Conservation (phyloP, 2,329 filamentous ascomycete species). For the Verticillium dahliae region DNA sequence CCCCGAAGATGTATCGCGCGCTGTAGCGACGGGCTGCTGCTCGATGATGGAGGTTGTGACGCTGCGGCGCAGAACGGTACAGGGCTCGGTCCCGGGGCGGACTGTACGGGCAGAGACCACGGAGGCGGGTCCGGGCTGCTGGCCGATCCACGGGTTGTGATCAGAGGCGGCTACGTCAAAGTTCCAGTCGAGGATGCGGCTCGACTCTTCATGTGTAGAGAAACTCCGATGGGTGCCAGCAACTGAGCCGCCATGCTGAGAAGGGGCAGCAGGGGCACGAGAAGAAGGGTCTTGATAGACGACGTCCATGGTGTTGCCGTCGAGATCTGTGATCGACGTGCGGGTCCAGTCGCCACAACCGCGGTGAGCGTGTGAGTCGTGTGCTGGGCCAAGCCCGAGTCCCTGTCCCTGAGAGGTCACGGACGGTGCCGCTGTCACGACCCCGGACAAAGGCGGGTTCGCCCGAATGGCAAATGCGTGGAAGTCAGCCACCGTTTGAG, state of each 20-base stretch:
- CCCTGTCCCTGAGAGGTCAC: neutral
- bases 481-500: conserved; percentile 62
- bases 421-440: neutral
- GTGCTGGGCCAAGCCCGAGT: neutral
- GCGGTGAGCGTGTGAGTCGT: conserved; percentile 1
- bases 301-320: conserved; percentile 79
- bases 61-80: conserved; percentile 21
- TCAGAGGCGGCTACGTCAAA: conserved; percentile 31
- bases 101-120: conserved; percentile 6
- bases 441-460: conserved; percentile 23
- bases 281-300: conserved; percentile 44
- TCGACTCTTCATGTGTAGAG: conserved; percentile 30
- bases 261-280: conserved; percentile 21
- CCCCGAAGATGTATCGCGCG: conserved; percentile 25
- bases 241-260: conserved; percentile 25
- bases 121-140: conserved; percentile 14
- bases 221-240: conserved; percentile 22
- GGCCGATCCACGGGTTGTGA: neutral
- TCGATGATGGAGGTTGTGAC: conserved; percentile 26
- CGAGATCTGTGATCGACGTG: conserved; percentile 66
- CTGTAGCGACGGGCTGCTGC: conserved; percentile 8
- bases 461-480: conserved; percentile 63
- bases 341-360: conserved; percentile 24
- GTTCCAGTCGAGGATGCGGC: conserved; percentile 43
- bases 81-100: conserved; percentile 15